Conservation (phyloP, 2,329 filamentous ascomycete genomes). For the Botrytis squamosa region DNA sequence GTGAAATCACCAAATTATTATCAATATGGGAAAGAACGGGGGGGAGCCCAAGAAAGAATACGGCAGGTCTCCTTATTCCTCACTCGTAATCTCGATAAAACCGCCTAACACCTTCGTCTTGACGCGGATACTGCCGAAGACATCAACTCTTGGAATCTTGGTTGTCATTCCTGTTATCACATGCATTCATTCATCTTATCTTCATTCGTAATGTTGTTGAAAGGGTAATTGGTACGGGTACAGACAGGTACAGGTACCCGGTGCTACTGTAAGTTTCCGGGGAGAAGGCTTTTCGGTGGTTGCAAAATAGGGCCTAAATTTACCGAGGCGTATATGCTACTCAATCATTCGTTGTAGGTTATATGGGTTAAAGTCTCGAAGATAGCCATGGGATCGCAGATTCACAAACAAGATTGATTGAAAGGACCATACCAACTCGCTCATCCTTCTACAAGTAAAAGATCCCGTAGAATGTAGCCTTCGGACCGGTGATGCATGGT, state of each 20-base stretch:
- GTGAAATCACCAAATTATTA: background rate
- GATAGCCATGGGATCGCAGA: background rate
- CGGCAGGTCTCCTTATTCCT: background rate
- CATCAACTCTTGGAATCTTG: background rate
- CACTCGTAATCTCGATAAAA: constrained; percentile 2
- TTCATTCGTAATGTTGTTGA: background rate
- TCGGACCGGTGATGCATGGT: background rate
- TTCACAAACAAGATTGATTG: background rate
- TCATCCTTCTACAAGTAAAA: background rate
- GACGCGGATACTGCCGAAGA: background rate
- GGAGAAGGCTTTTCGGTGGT: background rate
- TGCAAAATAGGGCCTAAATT: background rate
- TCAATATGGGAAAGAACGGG: background rate
- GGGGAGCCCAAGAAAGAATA: background rate
- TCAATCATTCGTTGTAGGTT: background rate
- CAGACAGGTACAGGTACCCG: background rate
- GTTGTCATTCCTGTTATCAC: background rate
- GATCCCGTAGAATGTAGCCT: background rate
- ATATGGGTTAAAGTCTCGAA: background rate
- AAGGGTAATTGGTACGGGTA: background rate
- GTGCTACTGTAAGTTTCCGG: background rate
- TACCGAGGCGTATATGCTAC: background rate
- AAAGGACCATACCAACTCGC: background rate
- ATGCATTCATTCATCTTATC: constrained; percentile 7
- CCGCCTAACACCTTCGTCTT: background rate